Evolutionary conservation across 75 land plant genomes (phyloP).

Genomic region (Adiantum capillusveneris): DNA sequence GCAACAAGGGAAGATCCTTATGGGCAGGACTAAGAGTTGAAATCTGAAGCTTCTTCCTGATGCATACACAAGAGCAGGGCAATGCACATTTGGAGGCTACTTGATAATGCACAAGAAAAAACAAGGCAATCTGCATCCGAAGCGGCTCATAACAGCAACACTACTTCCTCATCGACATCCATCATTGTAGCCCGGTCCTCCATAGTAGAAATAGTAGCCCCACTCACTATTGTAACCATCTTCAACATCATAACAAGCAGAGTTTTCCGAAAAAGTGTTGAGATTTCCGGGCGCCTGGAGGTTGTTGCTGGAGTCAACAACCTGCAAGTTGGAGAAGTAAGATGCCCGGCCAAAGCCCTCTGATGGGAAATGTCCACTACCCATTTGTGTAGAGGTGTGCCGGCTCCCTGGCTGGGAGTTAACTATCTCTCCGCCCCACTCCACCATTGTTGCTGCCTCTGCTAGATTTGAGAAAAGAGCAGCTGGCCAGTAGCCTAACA

Average conservation of each 20-base stretch:
- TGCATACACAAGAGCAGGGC: too few species aligned
- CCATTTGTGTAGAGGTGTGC: slow-evolving; percentile 86
- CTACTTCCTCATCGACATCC: slow-evolving; percentile 29
- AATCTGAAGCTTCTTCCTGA: too few species aligned
- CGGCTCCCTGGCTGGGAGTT: slow-evolving; percentile 61
- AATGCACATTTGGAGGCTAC: too few species aligned
- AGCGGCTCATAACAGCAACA: too few species aligned
- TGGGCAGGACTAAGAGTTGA: too few species aligned
- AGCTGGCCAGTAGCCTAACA: slow-evolving; percentile 87
- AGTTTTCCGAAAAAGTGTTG: slow-evolving; percentile 70
- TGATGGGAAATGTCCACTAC: slow-evolving; percentile 80
- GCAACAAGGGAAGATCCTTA: too few species aligned
- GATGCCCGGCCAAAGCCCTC: slow-evolving; percentile 74
- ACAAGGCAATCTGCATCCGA: too few species aligned
- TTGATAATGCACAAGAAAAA: too few species aligned
- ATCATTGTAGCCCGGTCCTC: slow-evolving; percentile 73
- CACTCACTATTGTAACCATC: slow-evolving; percentile 64
- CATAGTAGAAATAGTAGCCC: slow-evolving; percentile 83
- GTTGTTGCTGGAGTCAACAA: slow-evolving; percentile 61
- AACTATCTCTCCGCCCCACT: slow-evolving; percentile 92
- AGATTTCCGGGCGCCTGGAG: slow-evolving; percentile 48
- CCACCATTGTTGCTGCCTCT: slow-evolving; percentile 74
- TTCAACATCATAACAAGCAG: slow-evolving; percentile 72
- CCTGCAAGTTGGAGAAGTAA: slow-evolving; percentile 65
- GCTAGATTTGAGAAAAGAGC: slow-evolving; percentile 64